Percentiles rank a stretch among this genome's conserved stretches.
Conservation (phyloP, 495 filamentous ascomycete genomes). For the Jackrogersella minutella region DNA sequence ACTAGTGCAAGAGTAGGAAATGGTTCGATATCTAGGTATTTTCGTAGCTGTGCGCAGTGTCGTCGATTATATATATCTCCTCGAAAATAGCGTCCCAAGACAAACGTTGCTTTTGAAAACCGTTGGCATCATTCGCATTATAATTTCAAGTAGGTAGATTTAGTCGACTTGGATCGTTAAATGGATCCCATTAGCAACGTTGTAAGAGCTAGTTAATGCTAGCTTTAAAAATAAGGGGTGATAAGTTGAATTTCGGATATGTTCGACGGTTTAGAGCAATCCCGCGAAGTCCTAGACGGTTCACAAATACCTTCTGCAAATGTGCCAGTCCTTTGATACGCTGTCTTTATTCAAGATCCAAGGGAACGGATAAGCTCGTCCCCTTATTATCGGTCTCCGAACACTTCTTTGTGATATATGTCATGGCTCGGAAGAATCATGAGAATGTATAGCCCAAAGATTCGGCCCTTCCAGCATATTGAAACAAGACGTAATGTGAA, state of each 20-base stretch:
- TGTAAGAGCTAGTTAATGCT: slow-evolving; percentile 20
- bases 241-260: slow-evolving; percentile 4
- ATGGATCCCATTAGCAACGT: slow-evolving; percentile 12
- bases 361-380: not conserved
- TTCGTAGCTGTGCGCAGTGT: not conserved
- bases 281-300: not conserved
- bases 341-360: not conserved
- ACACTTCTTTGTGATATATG: slow-evolving; percentile 4
- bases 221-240: not conserved
- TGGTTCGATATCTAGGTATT: slow-evolving; percentile 12
- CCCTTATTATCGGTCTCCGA: not conserved
- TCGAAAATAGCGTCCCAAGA: not conserved
- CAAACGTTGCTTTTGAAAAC: slow-evolving; percentile 9
- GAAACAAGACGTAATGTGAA: not conserved
- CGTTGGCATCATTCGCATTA: slow-evolving; percentile 1
- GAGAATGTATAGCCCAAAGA: not conserved
- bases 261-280: slow-evolving; percentile 7
- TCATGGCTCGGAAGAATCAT: not conserved
- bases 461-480: slow-evolving; percentile 22
- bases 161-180: not conserved
- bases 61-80: slow-evolving; percentile 2
- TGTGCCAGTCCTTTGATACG: not conserved
- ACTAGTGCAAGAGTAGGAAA: not conserved
- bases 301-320: not conserved
- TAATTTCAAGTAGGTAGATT: not conserved